These are phyloP conservation scores for Teunomyces panamensis DNA, from an alignment of 805 yeast genomes.

Conservation along the genomic window DNA sequence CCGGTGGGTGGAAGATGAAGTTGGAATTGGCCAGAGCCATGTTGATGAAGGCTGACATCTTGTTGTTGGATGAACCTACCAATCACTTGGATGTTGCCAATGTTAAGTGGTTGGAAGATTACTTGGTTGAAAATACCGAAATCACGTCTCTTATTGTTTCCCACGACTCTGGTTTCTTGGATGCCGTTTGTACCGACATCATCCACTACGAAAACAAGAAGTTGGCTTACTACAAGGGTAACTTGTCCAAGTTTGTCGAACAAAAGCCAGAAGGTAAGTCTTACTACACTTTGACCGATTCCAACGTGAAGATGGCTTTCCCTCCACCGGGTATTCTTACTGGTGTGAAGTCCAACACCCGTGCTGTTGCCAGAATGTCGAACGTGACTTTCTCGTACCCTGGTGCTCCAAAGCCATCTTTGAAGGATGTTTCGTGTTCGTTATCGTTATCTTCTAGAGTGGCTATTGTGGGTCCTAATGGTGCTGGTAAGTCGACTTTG, in stretches of 20 bases:
- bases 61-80: conserved; percentile 95
- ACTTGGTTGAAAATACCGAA: conserved; percentile 73
- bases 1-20: conserved; percentile 99
- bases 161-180: conserved; percentile 96
- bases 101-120: conserved; percentile 92
- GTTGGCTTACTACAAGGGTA: conserved; percentile 93
- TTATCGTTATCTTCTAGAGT: conserved; percentile 93
- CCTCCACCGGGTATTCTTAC: conserved; percentile 97
- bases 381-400: conserved; percentile 89
- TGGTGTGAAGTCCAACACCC: conserved; percentile 94
- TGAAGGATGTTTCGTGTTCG: conserved; percentile 80
- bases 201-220: conserved; percentile 95
- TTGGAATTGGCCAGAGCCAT: conserved; percentile 97
- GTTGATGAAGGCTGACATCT: conserved; percentile 95
- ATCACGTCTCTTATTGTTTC: conserved; percentile 95
- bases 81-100: conserved; percentile 94
- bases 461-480: conserved; percentile 95
- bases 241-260: conserved; percentile 86
- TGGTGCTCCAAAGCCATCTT: conserved; percentile 81
- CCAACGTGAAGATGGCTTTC: conserved; percentile 94
- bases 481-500: conserved; percentile 97
- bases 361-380: conserved; percentile 87
- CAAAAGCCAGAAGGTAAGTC: conserved; percentile 95
- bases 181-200: conserved; percentile 93
- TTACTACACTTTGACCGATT: conserved; percentile 89